phyloP scores from a whole-genome alignment of 805 yeast genomes.

The Sporopachydermia quercuum region DNA sequence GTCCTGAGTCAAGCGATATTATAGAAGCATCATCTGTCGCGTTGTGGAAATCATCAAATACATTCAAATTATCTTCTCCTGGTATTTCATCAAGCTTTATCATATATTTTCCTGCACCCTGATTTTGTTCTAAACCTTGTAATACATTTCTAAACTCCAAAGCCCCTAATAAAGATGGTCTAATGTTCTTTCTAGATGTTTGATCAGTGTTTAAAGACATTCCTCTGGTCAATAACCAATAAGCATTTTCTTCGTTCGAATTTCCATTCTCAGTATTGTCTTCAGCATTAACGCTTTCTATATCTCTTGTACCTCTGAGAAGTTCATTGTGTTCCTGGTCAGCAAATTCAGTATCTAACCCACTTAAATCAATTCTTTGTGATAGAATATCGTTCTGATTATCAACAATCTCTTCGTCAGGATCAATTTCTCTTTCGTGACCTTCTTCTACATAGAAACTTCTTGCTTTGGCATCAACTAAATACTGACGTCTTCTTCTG shows the following conservation, averaged over 20 bases:
- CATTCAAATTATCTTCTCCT: too few species aligned
- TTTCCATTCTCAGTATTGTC: background rate
- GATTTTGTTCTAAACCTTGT: slow-evolving; percentile 4
- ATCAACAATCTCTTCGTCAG: slow-evolving; percentile 10
- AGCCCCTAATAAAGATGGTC: slow-evolving; percentile 26
- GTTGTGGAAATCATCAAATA: too few species aligned
- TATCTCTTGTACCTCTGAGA: background rate
- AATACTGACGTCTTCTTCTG: slow-evolving; percentile 5
- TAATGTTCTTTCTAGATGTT: slow-evolving; percentile 8
- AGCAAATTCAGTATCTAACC: slow-evolving; percentile 2
- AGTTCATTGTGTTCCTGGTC: too few species aligned
- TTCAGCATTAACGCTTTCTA: background rate
- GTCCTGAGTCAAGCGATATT: background rate
- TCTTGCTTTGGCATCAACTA: slow-evolving; percentile 12
- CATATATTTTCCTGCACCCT: background rate
- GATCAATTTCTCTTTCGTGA: slow-evolving; percentile 7
- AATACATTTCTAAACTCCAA: slow-evolving; percentile 19
- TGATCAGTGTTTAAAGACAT: background rate
- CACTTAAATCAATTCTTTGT: slow-evolving; percentile 12
- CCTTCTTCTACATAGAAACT: slow-evolving; percentile 11
- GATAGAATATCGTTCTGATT: slow-evolving; percentile 5
- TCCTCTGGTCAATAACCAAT: background rate
- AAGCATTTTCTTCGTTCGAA: background rate
- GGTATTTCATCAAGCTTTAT: background rate
- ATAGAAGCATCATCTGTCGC: background rate